Conservation (phyloP, 192 early-diverging fungal genomes). For the Dissophora ornata region DNA sequence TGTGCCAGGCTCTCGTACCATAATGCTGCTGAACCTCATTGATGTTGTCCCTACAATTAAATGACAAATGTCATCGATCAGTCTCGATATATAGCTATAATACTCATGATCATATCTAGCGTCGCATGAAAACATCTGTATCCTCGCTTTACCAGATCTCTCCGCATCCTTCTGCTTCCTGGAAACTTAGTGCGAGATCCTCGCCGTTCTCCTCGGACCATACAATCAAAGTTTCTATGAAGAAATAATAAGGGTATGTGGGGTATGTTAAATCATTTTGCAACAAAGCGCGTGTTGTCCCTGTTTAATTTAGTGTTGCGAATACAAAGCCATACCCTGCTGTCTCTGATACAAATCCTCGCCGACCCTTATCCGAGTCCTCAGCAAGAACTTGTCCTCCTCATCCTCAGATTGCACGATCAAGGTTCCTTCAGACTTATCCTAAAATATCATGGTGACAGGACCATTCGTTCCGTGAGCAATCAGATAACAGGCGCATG, state of each 20-base stretch:
- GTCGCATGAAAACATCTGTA: neutral
- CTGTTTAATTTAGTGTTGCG: neutral
- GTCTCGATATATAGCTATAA: too few species aligned
- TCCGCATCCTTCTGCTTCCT: conserved; percentile 87
- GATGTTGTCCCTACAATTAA: conserved; percentile 49
- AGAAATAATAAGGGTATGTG: neutral
- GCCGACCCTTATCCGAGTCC: conserved; percentile 77
- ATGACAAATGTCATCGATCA: neutral
- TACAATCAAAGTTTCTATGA: conserved; percentile 91
- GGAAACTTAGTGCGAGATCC: conserved; percentile 94
- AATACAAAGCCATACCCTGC: conserved; percentile 74
- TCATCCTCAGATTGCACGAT: conserved; percentile 74
- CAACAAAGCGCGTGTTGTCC: neutral
- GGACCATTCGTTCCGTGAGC: too few species aligned
- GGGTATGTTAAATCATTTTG: neutral
- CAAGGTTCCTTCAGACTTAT: conserved; percentile 69
- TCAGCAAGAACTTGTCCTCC: conserved; percentile 70
- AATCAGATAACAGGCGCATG: too few species aligned
- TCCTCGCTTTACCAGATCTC: conserved; percentile 68
- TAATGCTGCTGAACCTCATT: conserved; percentile 52
- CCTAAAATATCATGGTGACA: conserved; percentile 14
- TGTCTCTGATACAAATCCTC: conserved; percentile 81
- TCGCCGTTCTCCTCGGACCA: conserved; percentile 83
- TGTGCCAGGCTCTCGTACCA: conserved; percentile 20
- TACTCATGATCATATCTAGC: too few species aligned